phyloP scores from a whole-genome alignment of 305 asterid genomes.

The Euphrasia arctica region DNA sequence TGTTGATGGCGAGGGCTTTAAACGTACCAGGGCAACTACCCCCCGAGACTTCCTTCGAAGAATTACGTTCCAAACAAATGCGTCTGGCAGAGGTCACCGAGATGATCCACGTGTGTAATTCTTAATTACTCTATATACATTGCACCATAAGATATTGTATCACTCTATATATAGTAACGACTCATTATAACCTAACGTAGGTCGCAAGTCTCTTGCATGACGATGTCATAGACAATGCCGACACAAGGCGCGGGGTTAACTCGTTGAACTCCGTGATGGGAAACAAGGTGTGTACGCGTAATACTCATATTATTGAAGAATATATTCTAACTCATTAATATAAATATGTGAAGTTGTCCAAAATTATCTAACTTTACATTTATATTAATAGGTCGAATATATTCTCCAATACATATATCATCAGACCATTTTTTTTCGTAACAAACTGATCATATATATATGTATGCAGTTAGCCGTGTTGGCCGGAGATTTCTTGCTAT shows the following conservation, averaged over 20 bases:
- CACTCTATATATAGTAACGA: too few species aligned
- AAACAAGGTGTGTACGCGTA: constrained; percentile 68
- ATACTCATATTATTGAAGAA: too few species aligned
- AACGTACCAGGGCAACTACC: constrained; percentile 55
- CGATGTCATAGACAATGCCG: constrained; percentile 96
- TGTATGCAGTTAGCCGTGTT: neutral
- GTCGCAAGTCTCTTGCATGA: constrained; percentile 99
- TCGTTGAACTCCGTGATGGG: constrained; percentile 89
- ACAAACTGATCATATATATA: too few species aligned
- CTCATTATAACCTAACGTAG: too few species aligned
- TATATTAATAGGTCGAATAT: too few species aligned
- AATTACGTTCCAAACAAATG: constrained; percentile 84
- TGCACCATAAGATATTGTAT: too few species aligned
- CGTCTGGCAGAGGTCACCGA: constrained; percentile 90
- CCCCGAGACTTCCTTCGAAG: constrained; percentile 41
- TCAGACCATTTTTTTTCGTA: too few species aligned
- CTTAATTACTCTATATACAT: too few species aligned
- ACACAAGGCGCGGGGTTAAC: constrained; percentile 81
- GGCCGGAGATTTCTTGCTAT: constrained; percentile 1
- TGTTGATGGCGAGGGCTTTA: constrained; percentile 96
- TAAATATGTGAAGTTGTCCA: too few species aligned
- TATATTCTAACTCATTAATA: too few species aligned
- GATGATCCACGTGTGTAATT: constrained; percentile 99
- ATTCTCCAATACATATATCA: too few species aligned
- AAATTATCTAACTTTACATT: too few species aligned